Percentiles rank a stretch among this genome's conserved stretches.
These are phyloP conservation scores for Saturnispora bothae DNA, from an alignment of 805 yeast species.

Conservation along the genomic window DNA sequence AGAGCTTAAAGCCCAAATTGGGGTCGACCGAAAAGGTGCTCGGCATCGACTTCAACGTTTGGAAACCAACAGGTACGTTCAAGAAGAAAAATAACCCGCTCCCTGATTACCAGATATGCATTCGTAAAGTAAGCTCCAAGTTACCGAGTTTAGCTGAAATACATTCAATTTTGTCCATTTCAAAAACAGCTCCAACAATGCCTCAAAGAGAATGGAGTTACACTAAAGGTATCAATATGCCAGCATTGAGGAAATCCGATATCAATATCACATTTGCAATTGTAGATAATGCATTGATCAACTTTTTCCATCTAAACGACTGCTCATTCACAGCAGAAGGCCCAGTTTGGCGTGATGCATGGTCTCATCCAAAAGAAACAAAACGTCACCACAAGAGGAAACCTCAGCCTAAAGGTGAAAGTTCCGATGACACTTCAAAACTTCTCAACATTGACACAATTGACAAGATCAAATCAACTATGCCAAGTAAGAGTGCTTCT, in stretches of 20 bases:
- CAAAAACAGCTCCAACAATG: slow-evolving; percentile 11
- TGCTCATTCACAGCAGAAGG: slow-evolving; percentile 33
- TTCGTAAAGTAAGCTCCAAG: slow-evolving; percentile 37
- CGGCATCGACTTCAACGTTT: slow-evolving; percentile 49
- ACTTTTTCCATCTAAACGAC: slow-evolving; percentile 45
- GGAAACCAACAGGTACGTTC: slow-evolving; percentile 74
- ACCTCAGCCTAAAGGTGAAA: background rate
- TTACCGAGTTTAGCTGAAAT: slow-evolving; percentile 41
- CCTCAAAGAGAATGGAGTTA: slow-evolving; percentile 10
- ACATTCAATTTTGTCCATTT: slow-evolving; percentile 25
- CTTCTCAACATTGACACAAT: slow-evolving; percentile 5
- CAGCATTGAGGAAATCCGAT: slow-evolving; percentile 9
- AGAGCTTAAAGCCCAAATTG: slow-evolving; percentile 11
- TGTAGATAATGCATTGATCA: slow-evolving; percentile 66
- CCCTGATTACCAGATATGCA: slow-evolving; percentile 68
- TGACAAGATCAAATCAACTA: slow-evolving; percentile 4
- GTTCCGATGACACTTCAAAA: slow-evolving; percentile 3
- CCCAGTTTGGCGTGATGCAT: slow-evolving; percentile 22
- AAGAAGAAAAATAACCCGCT: slow-evolving; percentile 56
- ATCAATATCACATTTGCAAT: slow-evolving; percentile 46
- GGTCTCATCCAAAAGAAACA: slow-evolving; percentile 10
- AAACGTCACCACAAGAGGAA: background rate
- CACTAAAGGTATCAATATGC: slow-evolving; percentile 10
- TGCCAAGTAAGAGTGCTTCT: slow-evolving; percentile 5
- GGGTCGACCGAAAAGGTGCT: slow-evolving; percentile 12